Base-by-base conservation (phyloP, 306 rosid species). In the Hippophae rhamnoides region DNA sequence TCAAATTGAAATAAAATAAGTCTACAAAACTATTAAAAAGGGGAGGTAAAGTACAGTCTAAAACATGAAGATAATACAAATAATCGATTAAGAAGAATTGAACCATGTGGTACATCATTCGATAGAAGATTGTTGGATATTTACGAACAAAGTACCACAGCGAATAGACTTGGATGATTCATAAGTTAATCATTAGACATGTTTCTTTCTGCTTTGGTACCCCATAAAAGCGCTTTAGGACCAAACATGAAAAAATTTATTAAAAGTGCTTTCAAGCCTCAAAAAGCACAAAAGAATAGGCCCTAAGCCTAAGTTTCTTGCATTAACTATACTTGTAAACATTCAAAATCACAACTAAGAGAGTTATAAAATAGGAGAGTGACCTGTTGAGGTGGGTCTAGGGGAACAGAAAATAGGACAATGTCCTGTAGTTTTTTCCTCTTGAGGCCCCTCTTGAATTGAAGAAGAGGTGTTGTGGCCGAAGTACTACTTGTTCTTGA, bases 401-500 rank as follows among this genome's bases (percentile, higher is more conserved):
- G n/a, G 10, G 60, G 49, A 31, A 54, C 27, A 26, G 55, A 51
- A 57, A 38, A 48, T 46, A 41, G 44, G 27, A 46, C 48, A 5
- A 70, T 66, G 52, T 76, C 74, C 49, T 59, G 68, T 18, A 76
- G 71, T 54, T 48, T 73, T 52, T 71, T 76, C 69, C 65, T 60
- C 68, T 67, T 71, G 47, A 58, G 56, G 8, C 66, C 76, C 56
- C 69, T 72, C 66, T 56, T 75, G 69, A 27, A 40, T 3, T 58
- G 11, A 44, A 31, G 18, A 43, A 42, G 23, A 42, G 56, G 38
- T 47, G 57, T 43, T 49, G 51, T 52, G 38, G 61, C 13, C 57
- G 49, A 31, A n/a, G 38, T 31, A 7, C 5, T 5, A 23, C 48
- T 43, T 14, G 5, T 47, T 26, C 10, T 58, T 58, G 53, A 10